Percentiles rank a stretch among this genome's conserved stretches.
Evolutionary conservation across 257 asterid species (phyloP).

Genomic region (Voacanga thouarsii): DNA sequence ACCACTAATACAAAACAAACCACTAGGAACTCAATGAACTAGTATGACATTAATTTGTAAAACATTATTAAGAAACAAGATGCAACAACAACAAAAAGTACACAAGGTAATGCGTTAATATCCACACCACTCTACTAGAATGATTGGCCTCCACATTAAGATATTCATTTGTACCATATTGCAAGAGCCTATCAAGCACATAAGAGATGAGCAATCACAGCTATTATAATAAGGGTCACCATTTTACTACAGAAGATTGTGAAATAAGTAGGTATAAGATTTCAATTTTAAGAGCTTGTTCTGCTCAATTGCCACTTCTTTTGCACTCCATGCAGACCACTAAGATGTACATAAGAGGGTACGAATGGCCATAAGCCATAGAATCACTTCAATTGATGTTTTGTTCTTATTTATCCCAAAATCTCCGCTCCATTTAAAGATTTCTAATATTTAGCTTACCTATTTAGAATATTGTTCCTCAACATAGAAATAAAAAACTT

Average conservation of each 20-base stretch:
- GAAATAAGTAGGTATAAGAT: not conserved
- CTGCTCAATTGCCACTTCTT: conserved; percentile 76
- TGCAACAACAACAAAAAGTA: conserved; percentile 77
- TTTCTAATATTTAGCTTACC: not conserved
- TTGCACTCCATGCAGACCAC: conserved; percentile 98
- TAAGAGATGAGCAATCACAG: conserved; percentile 6
- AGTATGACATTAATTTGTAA: conserved; percentile 81
- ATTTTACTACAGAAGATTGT: conserved; percentile 7
- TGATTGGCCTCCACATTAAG: conserved; percentile 33
- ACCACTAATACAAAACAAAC: conserved; percentile 91
- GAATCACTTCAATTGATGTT: conserved; percentile 80
- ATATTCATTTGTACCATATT: conserved; percentile 81
- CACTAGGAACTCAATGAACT: conserved; percentile 88
- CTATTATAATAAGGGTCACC: not conserved
- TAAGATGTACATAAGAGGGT: conserved; percentile 80
- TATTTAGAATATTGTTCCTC: not conserved
- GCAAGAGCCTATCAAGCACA: conserved; percentile 19
- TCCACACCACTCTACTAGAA: conserved; percentile 66
- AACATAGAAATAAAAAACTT: not conserved
- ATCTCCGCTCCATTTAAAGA: no score
- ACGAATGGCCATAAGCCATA: conserved; percentile 94
- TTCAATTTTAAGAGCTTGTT: conserved; percentile 74
- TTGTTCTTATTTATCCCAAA: no score
- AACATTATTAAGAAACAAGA: conserved; percentile 90
- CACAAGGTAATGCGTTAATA: conserved; percentile 67